These are phyloP conservation scores for Asterochloris sp. DNA, from an alignment of 139 green algal genomes.

Conservation along the genomic window DNA sequence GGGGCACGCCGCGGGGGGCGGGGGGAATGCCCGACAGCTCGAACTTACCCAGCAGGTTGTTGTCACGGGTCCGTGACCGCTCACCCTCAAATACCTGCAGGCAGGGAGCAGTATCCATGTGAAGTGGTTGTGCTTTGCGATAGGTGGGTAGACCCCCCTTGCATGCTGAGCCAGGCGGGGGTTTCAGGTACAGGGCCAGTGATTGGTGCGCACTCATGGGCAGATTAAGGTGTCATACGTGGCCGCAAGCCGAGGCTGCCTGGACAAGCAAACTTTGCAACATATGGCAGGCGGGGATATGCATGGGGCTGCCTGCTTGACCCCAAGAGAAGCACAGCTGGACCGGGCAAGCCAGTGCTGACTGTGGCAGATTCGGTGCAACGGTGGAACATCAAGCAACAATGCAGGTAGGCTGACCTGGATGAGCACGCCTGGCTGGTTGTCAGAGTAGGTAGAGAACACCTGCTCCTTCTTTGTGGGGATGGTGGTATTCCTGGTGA, in stretches of 20 bases:
- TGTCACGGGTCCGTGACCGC: conserved; percentile 83
- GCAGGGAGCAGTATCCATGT: neutral
- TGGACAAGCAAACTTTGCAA: too few relatives aligned
- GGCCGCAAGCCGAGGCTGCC: too few relatives aligned
- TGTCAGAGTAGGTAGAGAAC: conserved; percentile 98
- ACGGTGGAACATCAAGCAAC: too few relatives aligned
- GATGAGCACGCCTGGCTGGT: conserved; percentile 98
- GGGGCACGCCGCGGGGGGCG: conserved; percentile 87
- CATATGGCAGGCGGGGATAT: too few relatives aligned
- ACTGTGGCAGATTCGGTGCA: too few relatives aligned
- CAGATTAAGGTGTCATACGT: too few relatives aligned
- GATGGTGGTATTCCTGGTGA: conserved; percentile 97
- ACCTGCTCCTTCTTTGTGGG: conserved; percentile 99
- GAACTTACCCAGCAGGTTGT: conserved; percentile 97
- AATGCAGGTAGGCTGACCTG: neutral
- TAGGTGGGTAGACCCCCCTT: too few relatives aligned
- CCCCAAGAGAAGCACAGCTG: neutral
- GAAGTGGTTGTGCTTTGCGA: too few relatives aligned
- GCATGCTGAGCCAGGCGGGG: too few relatives aligned
- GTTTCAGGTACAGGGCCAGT: too few relatives aligned
- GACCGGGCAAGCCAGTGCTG: too few relatives aligned
- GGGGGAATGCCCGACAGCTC: conserved; percentile 92
- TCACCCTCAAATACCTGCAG: conserved; percentile 80
- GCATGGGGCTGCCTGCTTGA: neutral
- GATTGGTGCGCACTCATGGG: too few relatives aligned